A percentile compares a stretch with the other conserved stretches of the same genome.
These are phyloP conservation scores for Lipomyces oligophaga DNA, from an alignment of 805 yeast species.

Conservation along the genomic window DNA sequence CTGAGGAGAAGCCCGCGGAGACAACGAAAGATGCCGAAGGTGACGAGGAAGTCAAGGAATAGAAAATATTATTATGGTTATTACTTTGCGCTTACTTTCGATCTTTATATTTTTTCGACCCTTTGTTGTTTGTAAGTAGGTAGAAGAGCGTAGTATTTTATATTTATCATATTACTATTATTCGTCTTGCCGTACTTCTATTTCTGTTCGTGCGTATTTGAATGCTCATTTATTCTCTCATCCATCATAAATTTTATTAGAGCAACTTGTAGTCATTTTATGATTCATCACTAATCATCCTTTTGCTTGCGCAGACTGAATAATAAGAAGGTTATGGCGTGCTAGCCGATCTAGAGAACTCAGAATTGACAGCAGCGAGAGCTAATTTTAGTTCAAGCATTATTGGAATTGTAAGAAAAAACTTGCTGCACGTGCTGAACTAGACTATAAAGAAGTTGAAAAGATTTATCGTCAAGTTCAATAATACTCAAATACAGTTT, in stretches of 20 bases:
- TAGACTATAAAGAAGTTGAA: background rate
- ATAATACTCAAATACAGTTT: background rate
- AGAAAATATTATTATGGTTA: background rate
- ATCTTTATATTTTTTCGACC: background rate
- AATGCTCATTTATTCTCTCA: no score
- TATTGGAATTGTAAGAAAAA: no score
- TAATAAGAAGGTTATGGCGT: no score
- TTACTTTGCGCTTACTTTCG: background rate
- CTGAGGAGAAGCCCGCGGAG: slow-evolving; percentile 23
- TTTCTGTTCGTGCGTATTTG: no score
- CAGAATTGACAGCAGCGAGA: no score
- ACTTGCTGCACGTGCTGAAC: background rate
- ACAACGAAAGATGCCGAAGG: slow-evolving; percentile 22
- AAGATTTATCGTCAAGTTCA: background rate
- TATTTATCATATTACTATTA: background rate
- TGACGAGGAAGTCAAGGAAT: slow-evolving; percentile 22
- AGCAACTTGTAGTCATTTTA: no score
- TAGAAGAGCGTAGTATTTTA: background rate
- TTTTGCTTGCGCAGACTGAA: background rate
- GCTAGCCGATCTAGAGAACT: no score
- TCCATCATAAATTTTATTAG: no score
- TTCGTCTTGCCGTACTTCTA: no score
- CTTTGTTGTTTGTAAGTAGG: background rate
- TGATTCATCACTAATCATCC: background rate
- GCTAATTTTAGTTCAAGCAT: no score